phyloP scores from a whole-genome alignment of 805 yeast genomes.

The Ogataea methylovora region DNA sequence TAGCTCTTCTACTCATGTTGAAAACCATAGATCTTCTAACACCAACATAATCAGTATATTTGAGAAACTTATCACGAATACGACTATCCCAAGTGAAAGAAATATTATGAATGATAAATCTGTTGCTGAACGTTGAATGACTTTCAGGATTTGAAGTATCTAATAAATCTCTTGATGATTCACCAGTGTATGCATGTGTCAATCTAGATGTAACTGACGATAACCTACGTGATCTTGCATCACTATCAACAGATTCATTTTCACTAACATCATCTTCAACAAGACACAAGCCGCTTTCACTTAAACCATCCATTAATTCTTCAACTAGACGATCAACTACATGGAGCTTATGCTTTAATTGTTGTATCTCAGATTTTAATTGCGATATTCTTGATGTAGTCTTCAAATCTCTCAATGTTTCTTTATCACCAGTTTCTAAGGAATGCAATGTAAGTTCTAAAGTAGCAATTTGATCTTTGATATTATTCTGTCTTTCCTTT shows the following conservation, averaged over 20 bases:
- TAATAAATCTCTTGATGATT: background rate
- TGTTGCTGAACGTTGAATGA: conserved; percentile 35
- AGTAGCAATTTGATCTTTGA: conserved; percentile 30
- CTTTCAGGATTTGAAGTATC: conserved; percentile 22
- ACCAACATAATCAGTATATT: conserved; percentile 35
- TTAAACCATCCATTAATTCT: conserved; percentile 17
- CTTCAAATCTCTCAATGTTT: conserved; percentile 3
- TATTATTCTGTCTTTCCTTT: conserved; percentile 27
- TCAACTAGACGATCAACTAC: conserved; percentile 15
- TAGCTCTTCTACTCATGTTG: conserved; percentile 22
- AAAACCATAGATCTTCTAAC: conserved; percentile 20
- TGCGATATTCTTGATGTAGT: conserved; percentile 10
- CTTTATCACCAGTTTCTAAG: conserved; percentile 3
- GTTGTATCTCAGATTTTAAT: conserved; percentile 19
- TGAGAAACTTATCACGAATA: conserved; percentile 52
- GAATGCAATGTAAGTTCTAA: conserved; percentile 19
- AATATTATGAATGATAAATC: conserved; percentile 71
- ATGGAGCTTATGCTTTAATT: conserved; percentile 23
- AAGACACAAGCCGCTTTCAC: conserved; percentile 16
- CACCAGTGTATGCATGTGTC: background rate
- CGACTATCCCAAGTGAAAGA: conserved; percentile 71
- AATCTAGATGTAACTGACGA: conserved; percentile 9
- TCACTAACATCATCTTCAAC: conserved; percentile 16
- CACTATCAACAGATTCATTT: conserved; percentile 13
- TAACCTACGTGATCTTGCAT: conserved; percentile 4